These are phyloP conservation scores for Primulina tabacum DNA, from an alignment of 257 asterid genomes.

Conservation along the genomic window DNA sequence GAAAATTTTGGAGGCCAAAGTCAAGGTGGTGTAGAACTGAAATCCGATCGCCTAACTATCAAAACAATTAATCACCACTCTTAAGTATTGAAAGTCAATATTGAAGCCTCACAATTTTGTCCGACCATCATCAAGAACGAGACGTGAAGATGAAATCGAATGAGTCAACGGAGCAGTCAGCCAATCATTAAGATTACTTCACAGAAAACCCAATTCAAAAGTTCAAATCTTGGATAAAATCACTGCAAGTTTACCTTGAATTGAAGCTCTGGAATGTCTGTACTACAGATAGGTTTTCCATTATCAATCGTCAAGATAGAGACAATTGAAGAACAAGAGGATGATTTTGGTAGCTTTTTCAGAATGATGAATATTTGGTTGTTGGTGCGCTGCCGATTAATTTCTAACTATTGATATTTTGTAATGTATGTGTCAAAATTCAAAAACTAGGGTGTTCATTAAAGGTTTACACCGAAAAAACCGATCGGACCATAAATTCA, in stretches of 20 bases:
- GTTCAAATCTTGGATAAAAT: constrained; percentile 13
- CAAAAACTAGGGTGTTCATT: no score
- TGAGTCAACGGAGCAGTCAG: constrained; percentile 1
- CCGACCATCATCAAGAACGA: not conserved
- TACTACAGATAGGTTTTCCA: not conserved
- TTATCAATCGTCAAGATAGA: not conserved
- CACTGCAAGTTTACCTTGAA: not conserved
- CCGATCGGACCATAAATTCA: no score
- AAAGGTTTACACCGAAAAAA: no score
- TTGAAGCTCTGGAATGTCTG: not conserved
- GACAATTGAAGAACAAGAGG: not conserved
- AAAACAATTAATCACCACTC: constrained; percentile 10
- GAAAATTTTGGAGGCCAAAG: constrained; percentile 16
- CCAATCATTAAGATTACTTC: not conserved
- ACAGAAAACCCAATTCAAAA: constrained; percentile 11
- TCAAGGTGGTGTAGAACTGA: not conserved
- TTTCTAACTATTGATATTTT: no score
- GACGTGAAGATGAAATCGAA: not conserved
- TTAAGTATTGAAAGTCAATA: constrained; percentile 17
- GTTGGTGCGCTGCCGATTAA: no score
- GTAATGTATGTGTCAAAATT: no score
- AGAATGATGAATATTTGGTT: no score
- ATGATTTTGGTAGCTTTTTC: not conserved
- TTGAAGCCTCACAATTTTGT: constrained; percentile 19
- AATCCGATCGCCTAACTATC: constrained; percentile 21